Base-by-base conservation (phyloP, 2,329 filamentous ascomycete species). In the Arthrinium puccinioides region DNA sequence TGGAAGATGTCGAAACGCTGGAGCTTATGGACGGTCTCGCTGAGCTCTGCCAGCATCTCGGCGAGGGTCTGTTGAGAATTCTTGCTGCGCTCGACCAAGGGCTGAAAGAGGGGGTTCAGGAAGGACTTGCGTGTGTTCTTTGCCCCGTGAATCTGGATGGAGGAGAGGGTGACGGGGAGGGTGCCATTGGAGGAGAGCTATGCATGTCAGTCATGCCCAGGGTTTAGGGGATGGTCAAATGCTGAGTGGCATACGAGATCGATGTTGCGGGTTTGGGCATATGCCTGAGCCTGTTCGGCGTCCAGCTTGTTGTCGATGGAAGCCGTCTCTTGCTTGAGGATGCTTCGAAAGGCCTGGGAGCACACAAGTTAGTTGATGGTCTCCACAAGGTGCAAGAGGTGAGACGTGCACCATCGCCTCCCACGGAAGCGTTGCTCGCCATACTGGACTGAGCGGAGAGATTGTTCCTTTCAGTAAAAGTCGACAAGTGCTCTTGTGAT, bases 1-100 rank as follows among this genome's bases (percentile, higher is more conserved):
- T 92, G 82, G 67, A 94, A 94, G 54, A 97, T 89, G 55, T 87
- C 88, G 54, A 96, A 85, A 44, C 67, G 70, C 29, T 83, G 79
- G 24, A 96, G 69, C 54, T 84, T 83, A 37, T 72, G 68, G 9
- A 58, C 50, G 18, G 47, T 44, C 11, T 43, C 40, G 14, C 50
- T 42, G 13, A 56, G 46, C 43, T 59, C 47, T 13, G 50, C 44
- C 39, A 96, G 66, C 36, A 87, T 84, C 51, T 94, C 87, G 35
- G 81, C 76, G 13, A 98, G 71, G 0, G 87, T 95, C 36, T 87
- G 90, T 26, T 75, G 74, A 15, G 68, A 67, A 52, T 79, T 74
- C 47, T 74, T 69, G 49, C 83, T 79, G 36, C 74, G 76, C 52
- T 76, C 78, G 35, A 97, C 68, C 8, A 96, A 62, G 6, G 90